Evolutionary conservation across 805 yeast species (phyloP).

Genomic region (Saccharomycopsis sp.): DNA sequence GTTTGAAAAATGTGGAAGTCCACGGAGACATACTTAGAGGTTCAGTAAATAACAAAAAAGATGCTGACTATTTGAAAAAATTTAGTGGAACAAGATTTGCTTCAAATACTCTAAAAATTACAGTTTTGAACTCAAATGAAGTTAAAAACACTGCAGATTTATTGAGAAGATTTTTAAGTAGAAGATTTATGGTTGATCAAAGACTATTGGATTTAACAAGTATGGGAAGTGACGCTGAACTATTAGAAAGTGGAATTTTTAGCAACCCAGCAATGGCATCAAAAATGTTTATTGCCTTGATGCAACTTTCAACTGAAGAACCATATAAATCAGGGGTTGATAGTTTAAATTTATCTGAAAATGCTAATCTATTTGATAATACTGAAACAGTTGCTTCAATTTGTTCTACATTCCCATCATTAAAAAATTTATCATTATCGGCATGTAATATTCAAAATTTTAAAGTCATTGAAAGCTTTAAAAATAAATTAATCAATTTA

Average conservation of each 20-base stretch:
- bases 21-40: constrained; percentile 54
- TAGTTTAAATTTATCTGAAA: constrained; percentile 59
- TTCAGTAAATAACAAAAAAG: constrained; percentile 39
- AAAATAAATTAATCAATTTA: constrained; percentile 58
- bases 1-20: constrained; percentile 40
- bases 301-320: constrained; percentile 64
- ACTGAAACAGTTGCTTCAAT: constrained; percentile 26
- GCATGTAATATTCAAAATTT: constrained; percentile 57
- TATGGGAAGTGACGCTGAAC: constrained; percentile 52
- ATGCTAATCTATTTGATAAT: constrained; percentile 48
- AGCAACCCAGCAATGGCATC: constrained; percentile 49
- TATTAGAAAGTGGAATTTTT: constrained; percentile 55
- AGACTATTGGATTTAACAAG: constrained; percentile 61
- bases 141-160: constrained; percentile 46
- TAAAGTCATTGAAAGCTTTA: constrained; percentile 62
- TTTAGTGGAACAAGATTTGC: constrained; percentile 80
- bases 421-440: constrained; percentile 71
- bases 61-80: constrained; percentile 47
- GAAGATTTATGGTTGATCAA: constrained; percentile 55
- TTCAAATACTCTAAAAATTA: constrained; percentile 52
- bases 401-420: constrained; percentile 61
- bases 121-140: constrained; percentile 23
- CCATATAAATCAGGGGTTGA: constrained; percentile 35
- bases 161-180: constrained; percentile 46
- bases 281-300: constrained; percentile 82